Evolutionary conservation across 306 rosid species (phyloP), one percentile per base, ranked within the genome.

Genomic region (Vicia villosa): DNA sequence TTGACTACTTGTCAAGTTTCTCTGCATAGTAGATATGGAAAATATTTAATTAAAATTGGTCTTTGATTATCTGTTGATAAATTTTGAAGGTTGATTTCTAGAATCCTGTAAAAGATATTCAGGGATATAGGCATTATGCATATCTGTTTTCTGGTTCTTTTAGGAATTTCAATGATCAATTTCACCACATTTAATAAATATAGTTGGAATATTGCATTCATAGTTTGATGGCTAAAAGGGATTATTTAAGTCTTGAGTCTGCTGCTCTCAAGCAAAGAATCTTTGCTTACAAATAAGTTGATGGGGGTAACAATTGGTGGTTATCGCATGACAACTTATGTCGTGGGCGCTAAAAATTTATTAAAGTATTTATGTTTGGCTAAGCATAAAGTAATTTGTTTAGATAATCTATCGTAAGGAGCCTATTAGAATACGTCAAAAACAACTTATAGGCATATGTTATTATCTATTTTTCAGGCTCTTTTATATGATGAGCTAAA

Each of bases 191-290:
- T 57, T 57, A 30, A 3, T 2, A 55, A 80, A 64, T 20, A 40
- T 61, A 38, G 56, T 57, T 50, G 40, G 68, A 70, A 46, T 50
- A 13, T 15, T 58, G 16, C 62, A 40, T 51, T 49, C 61, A 36
- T 70, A 16, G 58, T 80, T 76, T 37, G 71, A 50, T 36, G 19
- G 55, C 65, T 60, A 42, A 11, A 21, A 65, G 46, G 50, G 52
- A 57, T 64, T 61, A 28, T 38, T 57, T 52, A 63, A 75, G 45
- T 32, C 34, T 12, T 28, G 12, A 57, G 36, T 43, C 10, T 69
- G 38, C 59, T 69, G 65, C 65, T 63, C 30, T 66, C 38, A 42
- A 43, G 38, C 47, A 66, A 14, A 62, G 42, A 30, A 66, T 46
- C 9, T 52, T 54, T 65, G 58, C 36, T 28, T 41, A 19, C 63